Base-by-base conservation (phyloP, 495 filamentous ascomycete genomes). In the Penicillium egyptiacum region DNA sequence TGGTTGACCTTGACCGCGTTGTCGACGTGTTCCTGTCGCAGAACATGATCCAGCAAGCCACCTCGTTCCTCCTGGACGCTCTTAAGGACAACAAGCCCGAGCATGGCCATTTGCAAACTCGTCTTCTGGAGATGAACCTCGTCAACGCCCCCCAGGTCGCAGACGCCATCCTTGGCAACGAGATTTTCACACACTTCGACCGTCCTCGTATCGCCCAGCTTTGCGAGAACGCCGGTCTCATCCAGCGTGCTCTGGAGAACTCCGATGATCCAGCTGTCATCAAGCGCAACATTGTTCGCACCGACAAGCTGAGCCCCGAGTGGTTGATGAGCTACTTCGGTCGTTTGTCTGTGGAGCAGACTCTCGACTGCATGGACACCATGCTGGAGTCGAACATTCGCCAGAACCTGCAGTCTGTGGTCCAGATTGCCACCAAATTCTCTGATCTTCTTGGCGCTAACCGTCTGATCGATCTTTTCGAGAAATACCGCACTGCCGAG, bases 11-110 rank as follows among this genome's bases (percentile, higher is more conserved):
- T 57, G 92, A 96, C 65, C 92, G 94, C 26, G 90, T 96, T 19
- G 90, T 98, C 35, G 93, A 98, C 70, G 89, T 99, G 42, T 99
- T 99, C 84, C 84, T 95, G 68, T 91, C 93, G 22, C 94, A 97
- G 73, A 91, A 91, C 71, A 95, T 98, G 92, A 83, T 96, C 46
- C 94, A 98, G 71, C 91, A 96, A 68, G 94, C 93, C 9, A 99
- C 94, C 8, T 92, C 93, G 19, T 98, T 99, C 84, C 77, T 99
- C 33, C 82, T 99, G 23, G 95, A 98, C 71, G 92, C 90, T 16
- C 79, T 99, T 43, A 91, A 94, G 73, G 89, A 89, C 53, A 96
- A 99, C 78, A 88, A 88, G 63, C 93, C 92, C 5, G 95, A 98
- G 71, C 91, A 99, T 58, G 93, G 86, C 44, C 85, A 91, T 61